Conservation (phyloP, 257 asterid genomes). For the Petrea volubilis region DNA sequence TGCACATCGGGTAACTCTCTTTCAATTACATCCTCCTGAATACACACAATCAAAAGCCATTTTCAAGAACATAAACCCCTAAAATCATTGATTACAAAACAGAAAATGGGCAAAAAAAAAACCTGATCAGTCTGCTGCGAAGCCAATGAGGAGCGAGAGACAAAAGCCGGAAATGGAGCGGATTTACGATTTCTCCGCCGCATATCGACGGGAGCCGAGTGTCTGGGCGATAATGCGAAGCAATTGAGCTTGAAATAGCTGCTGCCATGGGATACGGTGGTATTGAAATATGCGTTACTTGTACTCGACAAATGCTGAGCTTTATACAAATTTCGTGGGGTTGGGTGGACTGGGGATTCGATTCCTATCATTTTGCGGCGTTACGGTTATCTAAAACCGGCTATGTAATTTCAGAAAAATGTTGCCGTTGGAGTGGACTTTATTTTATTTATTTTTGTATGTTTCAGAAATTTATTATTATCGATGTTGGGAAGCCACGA, state of each 20-base stretch:
- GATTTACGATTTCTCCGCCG: slow-evolving; percentile 6
- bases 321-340: background rate
- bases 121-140: slow-evolving; percentile 33
- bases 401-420: background rate
- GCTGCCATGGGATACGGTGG: background rate
- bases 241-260: slow-evolving; percentile 11
- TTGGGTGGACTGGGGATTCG: slow-evolving; percentile 10
- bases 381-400: background rate
- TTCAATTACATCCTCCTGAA: slow-evolving; percentile 28
- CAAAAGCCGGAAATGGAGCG: slow-evolving; percentile 21
- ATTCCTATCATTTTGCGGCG: slow-evolving; percentile 27
- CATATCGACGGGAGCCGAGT: background rate
- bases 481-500: background rate
- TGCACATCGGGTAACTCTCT: slow-evolving; percentile 42
- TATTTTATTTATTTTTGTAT: background rate
- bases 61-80: background rate
- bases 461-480: slow-evolving; percentile 8
- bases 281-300: background rate
- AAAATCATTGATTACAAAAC: background rate
- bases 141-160: slow-evolving; percentile 23
- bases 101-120: background rate
- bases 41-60: background rate
- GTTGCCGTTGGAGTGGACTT: background rate
- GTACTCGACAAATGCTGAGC: slow-evolving; percentile 22
- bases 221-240: slow-evolving; percentile 6